Percentiles rank a stretch among this genome's conserved stretches.
These are phyloP conservation scores for Paspalum notatum DNA, from an alignment of 176 grass and related monocot genomes.

Conservation along the genomic window DNA sequence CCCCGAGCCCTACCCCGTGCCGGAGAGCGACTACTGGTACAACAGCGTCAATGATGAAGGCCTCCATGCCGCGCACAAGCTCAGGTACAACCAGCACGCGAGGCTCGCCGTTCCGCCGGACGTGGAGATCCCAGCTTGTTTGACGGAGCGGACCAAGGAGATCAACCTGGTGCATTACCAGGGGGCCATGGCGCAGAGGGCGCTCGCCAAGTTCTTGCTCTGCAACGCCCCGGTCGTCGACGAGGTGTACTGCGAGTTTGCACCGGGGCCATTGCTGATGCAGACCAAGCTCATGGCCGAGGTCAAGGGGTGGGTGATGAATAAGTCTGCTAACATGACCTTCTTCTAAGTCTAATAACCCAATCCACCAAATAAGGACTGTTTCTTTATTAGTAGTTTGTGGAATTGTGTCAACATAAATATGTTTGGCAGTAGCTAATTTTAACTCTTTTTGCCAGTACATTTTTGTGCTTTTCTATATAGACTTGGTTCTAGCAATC, in stretches of 20 bases:
- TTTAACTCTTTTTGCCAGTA: too few relatives aligned
- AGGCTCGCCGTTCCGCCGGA: background rate
- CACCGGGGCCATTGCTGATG: background rate
- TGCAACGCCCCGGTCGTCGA: background rate
- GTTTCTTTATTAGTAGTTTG: too few relatives aligned
- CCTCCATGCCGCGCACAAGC: background rate
- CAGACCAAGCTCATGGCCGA: conserved; percentile 15
- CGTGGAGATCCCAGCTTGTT: background rate
- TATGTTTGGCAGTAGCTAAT: too few relatives aligned
- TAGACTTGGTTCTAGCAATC: too few relatives aligned
- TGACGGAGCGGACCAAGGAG: conserved; percentile 4
- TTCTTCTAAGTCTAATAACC: background rate
- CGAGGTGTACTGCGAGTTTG: conserved; percentile 7
- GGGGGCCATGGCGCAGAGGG: background rate
- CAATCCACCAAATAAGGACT: background rate
- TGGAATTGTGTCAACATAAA: too few relatives aligned
- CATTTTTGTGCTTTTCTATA: too few relatives aligned
- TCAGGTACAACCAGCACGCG: background rate
- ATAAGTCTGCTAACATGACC: background rate
- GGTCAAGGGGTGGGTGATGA: conserved; percentile 24
- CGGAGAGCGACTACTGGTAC: background rate
- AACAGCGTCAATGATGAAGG: background rate
- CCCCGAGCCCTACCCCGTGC: background rate
- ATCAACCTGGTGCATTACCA: conserved; percentile 39
- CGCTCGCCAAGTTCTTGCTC: conserved; percentile 36